Conservation (phyloP, 257 asterid genomes). For the Orobanche coerulescens region DNA sequence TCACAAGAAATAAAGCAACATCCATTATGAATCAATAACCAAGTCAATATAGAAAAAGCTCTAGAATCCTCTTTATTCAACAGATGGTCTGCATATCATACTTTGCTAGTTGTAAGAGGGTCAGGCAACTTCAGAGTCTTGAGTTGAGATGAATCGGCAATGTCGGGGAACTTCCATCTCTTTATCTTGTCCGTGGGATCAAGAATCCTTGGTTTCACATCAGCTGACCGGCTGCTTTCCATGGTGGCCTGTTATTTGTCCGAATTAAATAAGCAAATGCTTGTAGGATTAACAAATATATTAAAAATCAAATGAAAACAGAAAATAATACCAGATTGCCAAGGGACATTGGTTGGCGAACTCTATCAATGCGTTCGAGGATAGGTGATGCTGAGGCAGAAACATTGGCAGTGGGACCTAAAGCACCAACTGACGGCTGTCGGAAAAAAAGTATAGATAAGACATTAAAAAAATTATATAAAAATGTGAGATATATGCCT, state of each 20-base stretch:
- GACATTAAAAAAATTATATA: slow-evolving; percentile 8
- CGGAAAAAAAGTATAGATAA: background rate
- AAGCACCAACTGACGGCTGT: slow-evolving; percentile 69
- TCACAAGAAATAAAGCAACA: background rate
- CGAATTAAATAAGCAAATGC: slow-evolving; percentile 23
- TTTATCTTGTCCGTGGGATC: slow-evolving; percentile 58
- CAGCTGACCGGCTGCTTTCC: slow-evolving; percentile 74
- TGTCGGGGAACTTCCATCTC: slow-evolving; percentile 84
- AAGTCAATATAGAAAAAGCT: slow-evolving; percentile 1
- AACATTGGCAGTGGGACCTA: slow-evolving; percentile 61
- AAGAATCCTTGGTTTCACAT: slow-evolving; percentile 78
- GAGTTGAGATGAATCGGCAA: slow-evolving; percentile 68
- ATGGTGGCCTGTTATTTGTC: slow-evolving; percentile 54
- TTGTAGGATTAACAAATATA: too few relatives aligned
- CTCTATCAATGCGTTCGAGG: slow-evolving; percentile 67
- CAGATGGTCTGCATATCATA: slow-evolving; percentile 22
- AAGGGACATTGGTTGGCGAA: slow-evolving; percentile 77
- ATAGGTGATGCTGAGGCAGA: slow-evolving; percentile 56
- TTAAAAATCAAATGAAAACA: slow-evolving; percentile 5
- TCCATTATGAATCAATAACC: slow-evolving; percentile 2
- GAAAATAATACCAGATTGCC: slow-evolving; percentile 46
- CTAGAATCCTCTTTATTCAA: background rate
- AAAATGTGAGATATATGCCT: background rate
- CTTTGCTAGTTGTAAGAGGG: slow-evolving; percentile 71
- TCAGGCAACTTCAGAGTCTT: slow-evolving; percentile 85